Evolutionary conservation across 331 rosid species (phyloP).

Genomic region (Saraca asoca): DNA sequence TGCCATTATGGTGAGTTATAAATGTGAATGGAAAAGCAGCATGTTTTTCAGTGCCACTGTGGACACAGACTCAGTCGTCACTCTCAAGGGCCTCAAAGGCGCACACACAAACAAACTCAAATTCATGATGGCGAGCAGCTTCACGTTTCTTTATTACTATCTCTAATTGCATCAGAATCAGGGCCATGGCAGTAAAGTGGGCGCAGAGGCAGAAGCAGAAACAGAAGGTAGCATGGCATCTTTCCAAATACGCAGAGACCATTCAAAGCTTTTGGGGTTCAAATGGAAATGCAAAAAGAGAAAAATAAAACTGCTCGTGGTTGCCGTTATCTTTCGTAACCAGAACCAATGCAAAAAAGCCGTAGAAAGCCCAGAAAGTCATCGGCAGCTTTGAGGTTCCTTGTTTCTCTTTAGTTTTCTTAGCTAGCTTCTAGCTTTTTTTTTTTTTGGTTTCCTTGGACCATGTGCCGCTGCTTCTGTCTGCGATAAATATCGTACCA

Average conservation of each 20-base stretch:
- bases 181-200: conserved; percentile 61
- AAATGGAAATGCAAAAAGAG: conserved; percentile 18
- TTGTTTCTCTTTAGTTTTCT: conserved; percentile 14
- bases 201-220: conserved; percentile 33
- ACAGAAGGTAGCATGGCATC: conserved; percentile 43
- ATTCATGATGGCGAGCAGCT: conserved; percentile 41
- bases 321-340: conserved; percentile 4
- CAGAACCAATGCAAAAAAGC: conserved; percentile 37
- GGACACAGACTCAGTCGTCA: conserved; percentile 68
- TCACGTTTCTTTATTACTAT: conserved; percentile 22
- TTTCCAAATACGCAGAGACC: conserved; percentile 75
- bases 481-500: neutral
- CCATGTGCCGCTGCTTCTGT: conserved; percentile 43
- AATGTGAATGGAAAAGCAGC: conserved; percentile 64
- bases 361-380: conserved; percentile 39
- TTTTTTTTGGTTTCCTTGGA: conserved; percentile 40
- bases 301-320: conserved; percentile 7
- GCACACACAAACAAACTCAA: conserved; percentile 69
- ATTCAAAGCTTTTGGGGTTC: conserved; percentile 48
- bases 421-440: neutral
- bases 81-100: conserved; percentile 56
- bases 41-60: conserved; percentile 96
- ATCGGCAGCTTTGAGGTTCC: conserved; percentile 40
- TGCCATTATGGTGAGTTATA: conserved; percentile 48
- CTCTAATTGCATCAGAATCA: conserved; percentile 69